Evolutionary conservation across 495 filamentous ascomycete species (phyloP), one percentile per base, ranked within the genome.

Genomic region (Halenospora varia): DNA sequence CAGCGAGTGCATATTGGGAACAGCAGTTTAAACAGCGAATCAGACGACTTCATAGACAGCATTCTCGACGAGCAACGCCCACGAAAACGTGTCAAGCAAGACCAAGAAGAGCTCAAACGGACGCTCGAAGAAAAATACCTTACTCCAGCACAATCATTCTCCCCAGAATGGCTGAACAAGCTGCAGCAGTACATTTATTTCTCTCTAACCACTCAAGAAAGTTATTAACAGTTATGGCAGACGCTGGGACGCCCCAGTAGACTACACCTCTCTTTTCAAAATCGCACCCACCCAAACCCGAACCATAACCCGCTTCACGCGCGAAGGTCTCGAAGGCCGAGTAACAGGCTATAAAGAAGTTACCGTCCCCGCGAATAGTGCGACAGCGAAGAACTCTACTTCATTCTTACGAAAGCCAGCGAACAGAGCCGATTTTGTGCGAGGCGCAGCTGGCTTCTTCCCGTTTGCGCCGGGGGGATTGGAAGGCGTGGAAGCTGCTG

Each of bases 301-400:
- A 52, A 96, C 92, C 15, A 85, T 96, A 62, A 94, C 89, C 53
- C 88, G 94, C 48, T 98, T 98, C 71, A 85, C 84, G 42, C 82
- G 95, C 52, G 91, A 96, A 69, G 95, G 94, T 15, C 81, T 97
- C 23, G 92, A 97, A 73, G 94, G 94, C 18, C 82, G 88, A 25
- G 92, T 98, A 13, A 96, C 89, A 17, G 94, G 92, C 22, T 97
- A 98, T 69, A 89, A 85, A 66, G 92, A 97, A 72, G 88, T 97
- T 49, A 97, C 94, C 0, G 84, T 97, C 22, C 92, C 93, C 15
- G 92, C 92, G 20, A 86, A 82, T 56, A 93, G 89, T 56, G 90
- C 90, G 1, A 97, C 88, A 17, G 94, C 94, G 3, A 98, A 98
- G 73, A 96, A 96, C 65, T 97, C 92, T 20, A 98, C 95, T 0